Base-by-base conservation (phyloP, 352 stramenopile species). In the Phytophthora colocasiae region DNA sequence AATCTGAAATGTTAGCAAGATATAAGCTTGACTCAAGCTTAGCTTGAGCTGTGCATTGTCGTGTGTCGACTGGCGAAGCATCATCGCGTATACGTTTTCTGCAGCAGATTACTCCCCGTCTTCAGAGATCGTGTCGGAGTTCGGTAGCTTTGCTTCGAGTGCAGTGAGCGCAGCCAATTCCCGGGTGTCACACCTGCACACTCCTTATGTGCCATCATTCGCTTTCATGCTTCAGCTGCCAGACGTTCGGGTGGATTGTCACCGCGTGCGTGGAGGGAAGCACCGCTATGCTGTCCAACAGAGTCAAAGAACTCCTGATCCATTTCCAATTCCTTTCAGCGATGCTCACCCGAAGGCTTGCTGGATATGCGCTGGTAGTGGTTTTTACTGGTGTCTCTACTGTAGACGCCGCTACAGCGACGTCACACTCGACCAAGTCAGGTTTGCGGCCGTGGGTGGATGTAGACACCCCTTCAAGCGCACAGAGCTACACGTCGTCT, bases 391-490 rank as follows among this genome's bases (percentile, higher is more conserved):
- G 45, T 17, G n/a, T 49, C 6, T 43, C 29, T 41, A 38, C 40
- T 12, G 31, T 24, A 38, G 29, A 43, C 41, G 58, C 58, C 36
- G 43, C 36, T 52, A 49, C 51, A 49, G 12, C 51, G 48, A 49
- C 29, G 68, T 62, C 58, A 8, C 75, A 73, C 64, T 9, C 54
- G 32, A 81, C 79, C 48, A 83, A 86, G 53, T 89, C 78, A 14
- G 76, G 78, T 9, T 56, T 90, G 19, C 43, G 62, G 3, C 53
- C 70, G 26, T 92, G 81, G 81, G 75, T 92, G 27, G 83, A 92
- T 58, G 66, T 76, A 1, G 54, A 51, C 26, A 92, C 83, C 15
- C 77, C 83, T 0, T 41, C 44, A 1, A 58, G 72, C 12, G 56
- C 49, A 2, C 68, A 82, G 24, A 69, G 31, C 14, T 85, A 85